These are phyloP conservation scores for Malus sylvestris DNA, from an alignment of 306 rosid species.

Conservation along the genomic window DNA sequence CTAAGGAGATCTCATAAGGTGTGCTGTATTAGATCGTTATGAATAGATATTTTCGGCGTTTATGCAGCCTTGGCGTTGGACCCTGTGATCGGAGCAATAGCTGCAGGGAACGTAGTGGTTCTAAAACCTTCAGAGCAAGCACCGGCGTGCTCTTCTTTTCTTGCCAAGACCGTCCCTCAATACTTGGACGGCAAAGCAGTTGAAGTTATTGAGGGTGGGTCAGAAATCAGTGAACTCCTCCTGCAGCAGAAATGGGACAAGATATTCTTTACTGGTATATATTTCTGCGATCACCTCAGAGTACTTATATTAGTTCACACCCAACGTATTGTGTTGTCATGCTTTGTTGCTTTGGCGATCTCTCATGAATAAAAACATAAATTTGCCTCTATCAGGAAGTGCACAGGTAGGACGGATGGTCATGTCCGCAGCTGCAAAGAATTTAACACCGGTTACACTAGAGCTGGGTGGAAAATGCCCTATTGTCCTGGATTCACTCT, in stretches of 20 bases:
- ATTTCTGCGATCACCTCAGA: neutral
- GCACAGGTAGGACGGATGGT: constrained; percentile 46
- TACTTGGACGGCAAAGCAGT: constrained; percentile 66
- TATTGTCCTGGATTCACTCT: constrained; percentile 60
- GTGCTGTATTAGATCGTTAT: neutral
- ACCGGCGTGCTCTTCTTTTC: constrained; percentile 60
- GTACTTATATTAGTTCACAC: no score
- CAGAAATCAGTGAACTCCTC: constrained; percentile 38
- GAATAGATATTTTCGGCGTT: neutral
- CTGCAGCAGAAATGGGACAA: constrained; percentile 74
- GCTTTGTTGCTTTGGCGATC: no score
- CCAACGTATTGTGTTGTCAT: no score
- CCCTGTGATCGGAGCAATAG: constrained; percentile 85
- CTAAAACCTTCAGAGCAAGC: constrained; percentile 77
- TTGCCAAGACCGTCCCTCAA: constrained; percentile 53
- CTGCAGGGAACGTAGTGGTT: constrained; percentile 75
- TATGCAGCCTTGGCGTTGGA: constrained; percentile 69
- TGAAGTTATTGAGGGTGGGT: constrained; percentile 68
- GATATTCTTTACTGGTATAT: constrained; percentile 88
- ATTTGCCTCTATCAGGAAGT: constrained; percentile 30
- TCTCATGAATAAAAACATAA: no score
- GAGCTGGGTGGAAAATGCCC: constrained; percentile 99
- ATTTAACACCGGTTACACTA: constrained; percentile 80
- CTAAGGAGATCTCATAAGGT: neutral
- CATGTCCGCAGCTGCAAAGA: constrained; percentile 82